Percentiles rank a stretch among this genome's conserved stretches.
These are phyloP conservation scores for Oropetium thomaeum DNA, from an alignment of 176 grass and related monocot genomes.

Conservation along the genomic window DNA sequence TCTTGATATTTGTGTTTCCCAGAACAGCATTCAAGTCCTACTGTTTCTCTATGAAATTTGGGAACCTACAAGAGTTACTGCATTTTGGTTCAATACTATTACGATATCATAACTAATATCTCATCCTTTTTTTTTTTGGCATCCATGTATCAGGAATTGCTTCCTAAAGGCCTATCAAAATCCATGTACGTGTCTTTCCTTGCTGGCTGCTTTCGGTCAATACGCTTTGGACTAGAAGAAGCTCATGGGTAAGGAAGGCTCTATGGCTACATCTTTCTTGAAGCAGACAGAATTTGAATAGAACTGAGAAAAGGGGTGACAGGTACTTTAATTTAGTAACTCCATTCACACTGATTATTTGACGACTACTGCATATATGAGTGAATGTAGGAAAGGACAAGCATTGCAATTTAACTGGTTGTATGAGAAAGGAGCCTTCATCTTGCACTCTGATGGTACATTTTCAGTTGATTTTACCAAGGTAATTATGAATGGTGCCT, in stretches of 20 bases:
- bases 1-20: background rate
- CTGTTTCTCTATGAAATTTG: constrained; percentile 10
- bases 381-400: constrained; percentile 71
- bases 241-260: constrained; percentile 80
- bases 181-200: constrained; percentile 98
- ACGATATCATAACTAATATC: background rate
- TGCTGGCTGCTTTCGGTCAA: constrained; percentile 88
- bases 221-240: constrained; percentile 89
- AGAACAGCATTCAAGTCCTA: background rate
- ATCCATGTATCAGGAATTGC: constrained; percentile 55
- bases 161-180: constrained; percentile 76
- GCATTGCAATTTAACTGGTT: constrained; percentile 96
- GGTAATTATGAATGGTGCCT: constrained; percentile 30
- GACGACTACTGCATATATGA: background rate
- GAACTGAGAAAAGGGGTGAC: background rate
- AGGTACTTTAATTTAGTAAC: background rate
- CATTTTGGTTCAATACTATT: background rate
- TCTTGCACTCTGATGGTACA: constrained; percentile 72
- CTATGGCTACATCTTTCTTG: constrained; percentile 22
- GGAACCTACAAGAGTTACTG: background rate
- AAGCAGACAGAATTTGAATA: constrained; percentile 2
- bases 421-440: constrained; percentile 81
- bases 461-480: constrained; percentile 92
- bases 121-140: no score
- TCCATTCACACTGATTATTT: background rate